Evolutionary conservation across 495 filamentous ascomycete genomes (phyloP).

Genomic region (Friedmanniomyces endolithicus): DNA sequence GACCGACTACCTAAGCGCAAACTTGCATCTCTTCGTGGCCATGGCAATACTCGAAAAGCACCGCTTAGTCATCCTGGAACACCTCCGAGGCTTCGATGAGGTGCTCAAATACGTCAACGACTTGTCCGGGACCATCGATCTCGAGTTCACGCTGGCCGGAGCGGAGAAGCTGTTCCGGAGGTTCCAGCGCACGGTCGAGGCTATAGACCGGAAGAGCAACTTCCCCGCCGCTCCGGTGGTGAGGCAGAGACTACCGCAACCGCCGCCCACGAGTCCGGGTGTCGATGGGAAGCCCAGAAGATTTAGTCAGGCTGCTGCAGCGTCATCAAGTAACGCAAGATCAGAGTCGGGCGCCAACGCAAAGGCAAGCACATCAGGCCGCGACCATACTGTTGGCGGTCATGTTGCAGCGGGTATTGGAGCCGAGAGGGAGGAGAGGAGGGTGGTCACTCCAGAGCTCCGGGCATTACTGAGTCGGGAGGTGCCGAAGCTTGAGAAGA

Average conservation of each 20-base stretch:
- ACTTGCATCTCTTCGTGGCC: conserved; percentile 89
- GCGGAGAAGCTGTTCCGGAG: conserved; percentile 80
- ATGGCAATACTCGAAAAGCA: conserved; percentile 94
- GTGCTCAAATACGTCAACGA: conserved; percentile 98
- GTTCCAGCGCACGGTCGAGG: conserved; percentile 76
- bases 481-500: conserved; percentile 48
- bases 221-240: conserved; percentile 56
- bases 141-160: conserved; percentile 67
- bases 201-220: conserved; percentile 71
- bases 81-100: conserved; percentile 90
- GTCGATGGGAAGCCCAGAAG: conserved; percentile 14
- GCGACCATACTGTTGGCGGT: conserved; percentile 22
- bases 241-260: conserved; percentile 36
- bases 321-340: neutral
- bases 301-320: neutral
- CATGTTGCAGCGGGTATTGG: conserved; percentile 26
- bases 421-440: conserved; percentile 34
- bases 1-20: conserved; percentile 80
- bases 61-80: conserved; percentile 82
- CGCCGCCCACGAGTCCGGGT: conserved; percentile 16
- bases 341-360: neutral
- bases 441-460: conserved; percentile 71
- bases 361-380: conserved; percentile 6
- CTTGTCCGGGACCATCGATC: conserved; percentile 81
- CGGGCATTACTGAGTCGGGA: conserved; percentile 61